phyloP scores from a whole-genome alignment of 2,329 filamentous ascomycete species.

The Trichophyton verrucosum region DNA sequence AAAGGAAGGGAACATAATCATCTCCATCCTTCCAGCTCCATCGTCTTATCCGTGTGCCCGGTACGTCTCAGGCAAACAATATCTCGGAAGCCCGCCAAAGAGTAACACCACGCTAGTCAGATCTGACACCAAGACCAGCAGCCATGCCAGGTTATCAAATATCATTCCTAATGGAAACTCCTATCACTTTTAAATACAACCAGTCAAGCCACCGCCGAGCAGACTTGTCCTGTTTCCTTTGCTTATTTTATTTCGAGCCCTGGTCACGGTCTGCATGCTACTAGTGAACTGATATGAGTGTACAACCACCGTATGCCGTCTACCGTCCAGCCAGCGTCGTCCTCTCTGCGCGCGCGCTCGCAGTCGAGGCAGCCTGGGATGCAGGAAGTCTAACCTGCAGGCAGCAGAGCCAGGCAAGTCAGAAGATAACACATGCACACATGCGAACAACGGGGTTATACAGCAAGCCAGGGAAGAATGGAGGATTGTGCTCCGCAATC shows the following conservation, averaged over 20 bases:
- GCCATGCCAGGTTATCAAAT: not conserved
- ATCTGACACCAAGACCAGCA: not conserved
- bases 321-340: not conserved
- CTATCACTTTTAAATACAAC: not conserved
- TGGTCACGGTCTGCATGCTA: not conserved
- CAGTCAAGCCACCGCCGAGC: not conserved
- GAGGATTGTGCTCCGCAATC: not conserved
- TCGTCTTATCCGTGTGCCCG: not conserved
- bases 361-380: not conserved
- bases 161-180: not conserved
- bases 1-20: not conserved
- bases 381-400: conserved; percentile 1
- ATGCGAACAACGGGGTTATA: no score
- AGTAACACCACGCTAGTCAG: not conserved
- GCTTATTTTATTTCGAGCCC: not conserved
- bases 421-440: conserved; percentile 2
- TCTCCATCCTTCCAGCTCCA: not conserved
- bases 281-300: not conserved
- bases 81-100: not conserved
- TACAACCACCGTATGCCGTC: not conserved
- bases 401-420: not conserved
- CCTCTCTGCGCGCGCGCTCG: not conserved
- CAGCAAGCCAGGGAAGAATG: not conserved
- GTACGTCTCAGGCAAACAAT: not conserved
- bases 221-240: not conserved